A percentile compares a stretch with the other conserved stretches of the same genome.
These are phyloP conservation scores for Cucurbita argyrosperma DNA, from an alignment of 306 rosid species.

Conservation along the genomic window DNA sequence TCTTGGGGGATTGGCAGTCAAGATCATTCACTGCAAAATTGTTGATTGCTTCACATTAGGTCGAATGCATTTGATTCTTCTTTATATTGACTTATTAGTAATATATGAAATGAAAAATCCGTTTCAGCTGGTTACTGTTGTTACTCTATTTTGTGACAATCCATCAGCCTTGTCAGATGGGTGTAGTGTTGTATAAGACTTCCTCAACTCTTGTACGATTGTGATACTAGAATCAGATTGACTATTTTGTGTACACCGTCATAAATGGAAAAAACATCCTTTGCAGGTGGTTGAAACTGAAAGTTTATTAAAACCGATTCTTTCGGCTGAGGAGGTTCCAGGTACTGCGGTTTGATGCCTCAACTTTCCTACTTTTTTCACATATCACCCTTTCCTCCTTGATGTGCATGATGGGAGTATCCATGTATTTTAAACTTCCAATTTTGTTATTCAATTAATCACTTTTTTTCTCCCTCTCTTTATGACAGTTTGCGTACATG, in stretches of 20 bases:
- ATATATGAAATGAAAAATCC: neutral
- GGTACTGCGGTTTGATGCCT: conserved; percentile 15
- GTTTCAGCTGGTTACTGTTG: neutral
- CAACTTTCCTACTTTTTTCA: neutral
- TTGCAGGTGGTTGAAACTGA: conserved; percentile 78
- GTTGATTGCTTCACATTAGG: neutral
- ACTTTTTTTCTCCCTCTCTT: conserved; percentile 4
- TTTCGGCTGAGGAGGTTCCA: conserved; percentile 68
- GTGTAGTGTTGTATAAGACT: neutral
- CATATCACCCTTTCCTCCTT: neutral
- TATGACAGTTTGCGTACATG: conserved; percentile 74
- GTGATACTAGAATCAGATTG: neutral
- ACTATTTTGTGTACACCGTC: neutral
- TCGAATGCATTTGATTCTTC: neutral
- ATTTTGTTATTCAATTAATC: neutral
- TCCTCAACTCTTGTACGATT: neutral
- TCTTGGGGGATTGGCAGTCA: neutral
- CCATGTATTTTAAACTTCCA: neutral
- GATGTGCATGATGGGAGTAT: neutral
- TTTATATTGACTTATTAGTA: neutral
- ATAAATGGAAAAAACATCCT: neutral
- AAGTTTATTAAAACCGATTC: conserved; percentile 55
- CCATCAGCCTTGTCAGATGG: neutral
- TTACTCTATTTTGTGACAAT: neutral
- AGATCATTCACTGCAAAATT: neutral